Conservation (phyloP, 495 filamentous ascomycete species). For the Pseudoneurospora amorphoporcata region DNA sequence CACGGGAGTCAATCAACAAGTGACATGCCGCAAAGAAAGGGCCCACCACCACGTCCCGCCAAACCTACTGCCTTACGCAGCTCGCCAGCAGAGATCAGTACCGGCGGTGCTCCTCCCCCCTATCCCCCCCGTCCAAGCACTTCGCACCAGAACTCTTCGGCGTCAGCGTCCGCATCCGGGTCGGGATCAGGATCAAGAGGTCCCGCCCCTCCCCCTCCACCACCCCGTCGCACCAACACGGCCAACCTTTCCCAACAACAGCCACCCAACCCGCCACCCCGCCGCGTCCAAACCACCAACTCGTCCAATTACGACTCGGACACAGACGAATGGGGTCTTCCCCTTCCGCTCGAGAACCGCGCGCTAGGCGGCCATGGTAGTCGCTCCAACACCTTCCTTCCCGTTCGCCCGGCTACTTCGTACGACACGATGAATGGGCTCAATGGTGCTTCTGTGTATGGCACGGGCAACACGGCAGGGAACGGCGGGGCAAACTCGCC, state of each 20-base stretch:
- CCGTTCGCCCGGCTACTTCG: not conserved
- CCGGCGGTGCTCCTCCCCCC: not conserved
- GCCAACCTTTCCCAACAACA: conserved; percentile 3
- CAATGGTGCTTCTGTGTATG: not conserved
- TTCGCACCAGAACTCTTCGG: not conserved
- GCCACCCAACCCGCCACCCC: conserved; percentile 2
- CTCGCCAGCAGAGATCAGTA: conserved; percentile 12
- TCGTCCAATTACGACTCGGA: conserved; percentile 10
- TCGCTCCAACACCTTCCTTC: not conserved
- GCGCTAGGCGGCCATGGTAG: not conserved
- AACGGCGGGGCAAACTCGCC: conserved; percentile 3
- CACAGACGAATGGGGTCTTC: not conserved
- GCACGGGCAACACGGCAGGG: not conserved
- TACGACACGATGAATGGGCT: conserved; percentile 6
- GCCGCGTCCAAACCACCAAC: conserved; percentile 9
- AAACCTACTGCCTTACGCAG: conserved; percentile 59
- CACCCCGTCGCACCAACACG: conserved; percentile 12
- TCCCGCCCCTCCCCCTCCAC: not conserved
- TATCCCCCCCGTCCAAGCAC: not conserved
- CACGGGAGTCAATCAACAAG: conserved; percentile 28
- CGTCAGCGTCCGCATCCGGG: not conserved
- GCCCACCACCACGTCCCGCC: conserved; percentile 50
- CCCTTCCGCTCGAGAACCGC: not conserved
- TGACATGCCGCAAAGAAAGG: conserved; percentile 23
- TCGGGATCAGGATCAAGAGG: conserved; percentile 2